Evolutionary conservation across 441 rosid genomes (phyloP).

Genomic region (Monsonia emarginata): DNA sequence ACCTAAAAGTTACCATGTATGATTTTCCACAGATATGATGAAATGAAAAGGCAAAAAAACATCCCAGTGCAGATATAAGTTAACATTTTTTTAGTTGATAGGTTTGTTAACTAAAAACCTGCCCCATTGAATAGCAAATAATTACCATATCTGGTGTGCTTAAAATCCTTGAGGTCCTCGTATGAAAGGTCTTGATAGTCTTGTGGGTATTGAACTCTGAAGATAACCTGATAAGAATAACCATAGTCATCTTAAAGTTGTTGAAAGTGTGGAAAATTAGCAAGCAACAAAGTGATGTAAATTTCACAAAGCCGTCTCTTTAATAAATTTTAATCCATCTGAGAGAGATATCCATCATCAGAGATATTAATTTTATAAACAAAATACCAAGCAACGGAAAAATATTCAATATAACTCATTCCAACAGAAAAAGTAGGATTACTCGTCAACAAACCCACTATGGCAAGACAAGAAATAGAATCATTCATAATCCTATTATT

Average conservation of each 20-base stretch:
- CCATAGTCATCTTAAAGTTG: constrained; percentile 17
- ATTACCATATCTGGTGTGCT: constrained; percentile 97
- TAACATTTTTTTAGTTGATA: not conserved
- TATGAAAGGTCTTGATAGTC: constrained; percentile 79
- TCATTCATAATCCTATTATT: not conserved
- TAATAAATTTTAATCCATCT: not conserved
- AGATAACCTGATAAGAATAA: constrained; percentile 64
- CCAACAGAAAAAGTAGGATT: not conserved
- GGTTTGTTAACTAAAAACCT: not conserved
- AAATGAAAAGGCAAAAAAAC: too few relatives aligned
- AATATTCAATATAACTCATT: not conserved
- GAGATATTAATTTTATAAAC: not conserved
- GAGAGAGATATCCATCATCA: not conserved
- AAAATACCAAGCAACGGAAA: not conserved
- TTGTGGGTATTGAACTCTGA: constrained; percentile 82
- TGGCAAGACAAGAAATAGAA: not conserved
- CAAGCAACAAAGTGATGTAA: not conserved
- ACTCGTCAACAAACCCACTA: not conserved
- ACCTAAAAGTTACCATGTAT: not conserved
- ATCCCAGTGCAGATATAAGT: not conserved
- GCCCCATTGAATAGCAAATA: constrained; percentile 8
- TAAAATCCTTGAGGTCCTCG: constrained; percentile 96
- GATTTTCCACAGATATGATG: not conserved
- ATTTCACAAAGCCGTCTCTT: constrained; percentile 12
- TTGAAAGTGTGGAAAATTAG: constrained; percentile 3